Evolutionary conservation across 495 filamentous ascomycete genomes (phyloP), one percentile per base, ranked within the genome.

Genomic region (Podospora pseudopauciseta): DNA sequence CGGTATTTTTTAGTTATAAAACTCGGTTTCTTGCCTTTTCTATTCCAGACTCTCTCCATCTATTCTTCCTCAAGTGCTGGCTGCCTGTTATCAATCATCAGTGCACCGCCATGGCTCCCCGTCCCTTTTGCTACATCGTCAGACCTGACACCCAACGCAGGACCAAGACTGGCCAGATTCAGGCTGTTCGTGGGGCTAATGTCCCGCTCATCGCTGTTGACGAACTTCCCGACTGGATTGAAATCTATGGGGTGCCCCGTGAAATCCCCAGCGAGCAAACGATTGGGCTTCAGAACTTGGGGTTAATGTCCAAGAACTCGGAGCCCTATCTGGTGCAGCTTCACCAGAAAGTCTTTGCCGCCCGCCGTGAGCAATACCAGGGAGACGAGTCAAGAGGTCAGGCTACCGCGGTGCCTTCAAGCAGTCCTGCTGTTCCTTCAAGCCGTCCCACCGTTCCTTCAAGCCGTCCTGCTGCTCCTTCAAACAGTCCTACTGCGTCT

Each of bases 121-220:
- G 28, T 49, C 23, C 60, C 53, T 59, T 59, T 9, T 59, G 44
- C 71, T 84, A 80, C 67, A 54, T 85, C 28, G 77, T 80, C 65
- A 76, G 80, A 3, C 79, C 76, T 11, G 61, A 60, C 19, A 57
- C 65, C 26, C 69, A 67, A 1, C 64, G 58, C 23, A 62, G 69
- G 57, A 69, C 67, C 15, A 66, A 64, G 0, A 68, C 67, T 1
- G 74, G 72, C 56, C 60, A 49, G 28, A 30, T 72, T 15, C 68
- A 71, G 9, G 59, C 3, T 1, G 44, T 76, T 4, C 77, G 74
- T 7, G 70, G 78, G 0, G 71, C 77, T 20, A 73, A 81, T 30
- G 80, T 84, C 15, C 83, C 81, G 0, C 77, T 84, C 20, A 73
- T 85, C 23, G 74, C 81, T 0, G 73, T 80, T 13, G 82, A 83